Conservation (phyloP, 352 stramenopile genomes). For the Pythium dissimile region DNA sequence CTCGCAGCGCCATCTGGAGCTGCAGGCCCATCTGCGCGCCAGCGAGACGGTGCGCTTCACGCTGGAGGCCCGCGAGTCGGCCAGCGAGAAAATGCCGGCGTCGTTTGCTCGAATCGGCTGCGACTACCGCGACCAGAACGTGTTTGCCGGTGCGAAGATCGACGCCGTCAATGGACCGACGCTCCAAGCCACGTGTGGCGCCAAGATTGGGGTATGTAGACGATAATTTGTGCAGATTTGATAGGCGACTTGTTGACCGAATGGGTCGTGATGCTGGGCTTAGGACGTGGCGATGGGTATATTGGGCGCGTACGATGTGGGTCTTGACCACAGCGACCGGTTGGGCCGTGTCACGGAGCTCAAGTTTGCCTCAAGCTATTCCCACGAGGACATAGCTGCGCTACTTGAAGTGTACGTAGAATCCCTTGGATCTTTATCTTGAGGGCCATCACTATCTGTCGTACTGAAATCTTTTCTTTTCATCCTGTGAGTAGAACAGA, state of each 20-base stretch:
- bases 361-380: constrained; percentile 55
- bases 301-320: constrained; percentile 73
- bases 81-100: constrained; percentile 57
- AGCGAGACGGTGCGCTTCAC: constrained; percentile 59
- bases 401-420: constrained; percentile 68
- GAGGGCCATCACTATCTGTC: not conserved
- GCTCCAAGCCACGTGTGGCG: constrained; percentile 54
- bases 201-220: constrained; percentile 33
- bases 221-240: not conserved
- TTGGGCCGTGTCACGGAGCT: constrained; percentile 62
- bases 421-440: not conserved
- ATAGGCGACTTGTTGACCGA: not conserved
- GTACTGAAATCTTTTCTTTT: not conserved
- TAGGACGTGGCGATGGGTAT: constrained; percentile 41
- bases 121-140: constrained; percentile 42
- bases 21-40: constrained; percentile 64
- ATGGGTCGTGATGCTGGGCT: not conserved
- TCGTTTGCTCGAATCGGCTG: constrained; percentile 73
- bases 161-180: constrained; percentile 79
- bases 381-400: constrained; percentile 55
- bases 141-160: constrained; percentile 67
- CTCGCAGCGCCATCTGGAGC: constrained; percentile 60
- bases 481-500: constrained; percentile 43
- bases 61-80: constrained; percentile 66
- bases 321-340: constrained; percentile 71